Conservation (phyloP, 345 rosid species). For the Lepidium didymum region DNA sequence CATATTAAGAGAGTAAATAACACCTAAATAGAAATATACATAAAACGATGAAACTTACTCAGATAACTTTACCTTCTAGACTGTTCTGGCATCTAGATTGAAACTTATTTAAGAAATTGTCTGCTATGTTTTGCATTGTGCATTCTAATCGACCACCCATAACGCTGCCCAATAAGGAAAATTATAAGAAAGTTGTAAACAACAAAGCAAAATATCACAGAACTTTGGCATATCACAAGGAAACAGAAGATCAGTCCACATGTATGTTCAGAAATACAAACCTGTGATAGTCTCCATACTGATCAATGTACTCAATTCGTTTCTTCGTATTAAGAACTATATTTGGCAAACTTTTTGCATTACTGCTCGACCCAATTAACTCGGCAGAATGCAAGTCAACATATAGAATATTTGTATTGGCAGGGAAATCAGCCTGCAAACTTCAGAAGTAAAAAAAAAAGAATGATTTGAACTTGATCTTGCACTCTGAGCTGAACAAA, state of each 20-base stretch:
- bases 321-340: slow-evolving; percentile 77
- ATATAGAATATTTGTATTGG: slow-evolving; percentile 88
- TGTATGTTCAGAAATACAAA: slow-evolving; percentile 23
- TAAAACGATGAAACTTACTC: neutral
- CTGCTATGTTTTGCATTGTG: slow-evolving; percentile 97
- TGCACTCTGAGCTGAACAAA: neutral
- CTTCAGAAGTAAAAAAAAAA: slow-evolving; percentile 33
- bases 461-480: neutral
- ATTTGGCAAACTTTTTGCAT: slow-evolving; percentile 68
- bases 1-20: neutral
- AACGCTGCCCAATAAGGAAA: slow-evolving; percentile 40
- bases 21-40: neutral
- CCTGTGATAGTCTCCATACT: slow-evolving; percentile 67
- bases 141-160: slow-evolving; percentile 92
- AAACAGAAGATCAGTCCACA: neutral
- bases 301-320: slow-evolving; percentile 51
- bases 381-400: slow-evolving; percentile 70
- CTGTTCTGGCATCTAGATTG: slow-evolving; percentile 52
- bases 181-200: neutral
- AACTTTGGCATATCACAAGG: neutral
- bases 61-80: slow-evolving; percentile 51
- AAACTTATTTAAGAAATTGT: slow-evolving; percentile 63
- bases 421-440: slow-evolving; percentile 74
- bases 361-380: slow-evolving; percentile 54
- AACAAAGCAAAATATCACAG: no score